Evolutionary conservation across 2,329 filamentous ascomycete species (phyloP).

Genomic region (Rhytidhysteron rufulum): DNA sequence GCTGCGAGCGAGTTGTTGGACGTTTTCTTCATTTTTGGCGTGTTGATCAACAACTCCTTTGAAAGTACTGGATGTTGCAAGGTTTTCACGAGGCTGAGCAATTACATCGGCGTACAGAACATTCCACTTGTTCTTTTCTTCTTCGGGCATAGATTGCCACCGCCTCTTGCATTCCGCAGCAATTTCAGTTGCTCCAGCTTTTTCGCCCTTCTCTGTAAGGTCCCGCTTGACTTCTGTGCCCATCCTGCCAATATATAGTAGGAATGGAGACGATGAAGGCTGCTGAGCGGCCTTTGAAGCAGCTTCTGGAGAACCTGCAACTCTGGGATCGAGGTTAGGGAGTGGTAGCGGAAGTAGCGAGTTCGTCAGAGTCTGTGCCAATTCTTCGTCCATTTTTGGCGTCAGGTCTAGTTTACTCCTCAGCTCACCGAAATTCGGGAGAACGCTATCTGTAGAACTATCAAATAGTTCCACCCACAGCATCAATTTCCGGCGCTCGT

Average conservation of each 20-base stretch:
- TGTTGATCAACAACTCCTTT: slow-evolving; percentile 35
- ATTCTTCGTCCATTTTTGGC: slow-evolving; percentile 16
- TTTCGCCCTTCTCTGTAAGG: slow-evolving; percentile 31
- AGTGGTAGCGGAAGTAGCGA: slow-evolving; percentile 10
- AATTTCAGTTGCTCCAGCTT: slow-evolving; percentile 38
- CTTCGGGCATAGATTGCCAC: slow-evolving; percentile 37
- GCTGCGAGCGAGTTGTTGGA: slow-evolving; percentile 36
- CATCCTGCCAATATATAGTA: slow-evolving; percentile 38
- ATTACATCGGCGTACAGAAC: slow-evolving; percentile 38
- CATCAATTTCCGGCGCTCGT: slow-evolving; percentile 62
- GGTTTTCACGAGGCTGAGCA: slow-evolving; percentile 36
- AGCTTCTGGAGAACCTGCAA: slow-evolving; percentile 14
- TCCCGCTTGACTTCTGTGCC: slow-evolving; percentile 37
- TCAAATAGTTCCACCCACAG: slow-evolving; percentile 65
- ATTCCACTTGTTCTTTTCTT: slow-evolving; percentile 40
- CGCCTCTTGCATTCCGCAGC: slow-evolving; percentile 37
- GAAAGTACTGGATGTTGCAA: slow-evolving; percentile 32
- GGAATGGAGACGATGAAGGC: slow-evolving; percentile 37
- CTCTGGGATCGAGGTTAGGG: slow-evolving; percentile 11
- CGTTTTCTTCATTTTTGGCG: slow-evolving; percentile 35
- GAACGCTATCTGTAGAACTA: slow-evolving; percentile 44
- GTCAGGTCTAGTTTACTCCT: slow-evolving; percentile 33
- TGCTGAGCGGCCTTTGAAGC: slow-evolving; percentile 34
- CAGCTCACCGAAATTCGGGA: slow-evolving; percentile 34
- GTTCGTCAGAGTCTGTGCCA: slow-evolving; percentile 13